Conservation (phyloP, 1,284 basidiomycete genomes). For the Apiotrichum laibachii region DNA sequence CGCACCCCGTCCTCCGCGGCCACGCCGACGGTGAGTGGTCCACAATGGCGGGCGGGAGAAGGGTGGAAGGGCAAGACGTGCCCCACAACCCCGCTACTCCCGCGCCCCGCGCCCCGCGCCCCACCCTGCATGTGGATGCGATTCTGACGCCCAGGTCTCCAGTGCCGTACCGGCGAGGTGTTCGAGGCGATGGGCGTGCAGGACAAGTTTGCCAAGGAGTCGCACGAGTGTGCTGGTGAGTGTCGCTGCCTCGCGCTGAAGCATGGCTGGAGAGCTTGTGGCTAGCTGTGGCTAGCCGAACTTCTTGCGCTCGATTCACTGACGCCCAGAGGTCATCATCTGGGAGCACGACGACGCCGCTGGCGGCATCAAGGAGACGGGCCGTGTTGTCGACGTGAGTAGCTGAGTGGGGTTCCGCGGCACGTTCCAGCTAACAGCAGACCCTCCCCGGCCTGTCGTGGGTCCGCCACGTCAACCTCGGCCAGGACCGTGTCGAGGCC, state of each 20-base stretch:
- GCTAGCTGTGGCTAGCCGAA: background rate
- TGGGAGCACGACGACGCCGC: slow-evolving; percentile 28
- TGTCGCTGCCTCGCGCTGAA: background rate
- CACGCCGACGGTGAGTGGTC: slow-evolving; percentile 28
- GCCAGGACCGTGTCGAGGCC: slow-evolving; percentile 37
- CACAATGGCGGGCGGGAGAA: background rate
- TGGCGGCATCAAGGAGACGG: slow-evolving; percentile 28
- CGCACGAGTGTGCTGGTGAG: slow-evolving; percentile 26
- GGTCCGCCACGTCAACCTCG: slow-evolving; percentile 34
- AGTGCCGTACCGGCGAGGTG: slow-evolving; percentile 40
- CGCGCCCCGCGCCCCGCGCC: background rate
- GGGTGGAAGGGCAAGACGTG: background rate
- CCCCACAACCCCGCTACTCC: too few species aligned
- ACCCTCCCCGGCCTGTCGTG: slow-evolving; percentile 32
- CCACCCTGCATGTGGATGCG: background rate
- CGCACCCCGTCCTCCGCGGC: slow-evolving; percentile 26
- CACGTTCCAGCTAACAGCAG: background rate
- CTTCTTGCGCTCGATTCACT: background rate
- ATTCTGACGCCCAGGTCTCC: slow-evolving; percentile 8
- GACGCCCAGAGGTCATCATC: slow-evolving; percentile 30
- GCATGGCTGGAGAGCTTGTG: background rate
- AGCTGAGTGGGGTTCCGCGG: background rate
- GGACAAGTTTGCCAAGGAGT: slow-evolving; percentile 29
- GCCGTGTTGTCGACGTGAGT: slow-evolving; percentile 28
- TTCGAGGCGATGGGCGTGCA: slow-evolving; percentile 35